Conservation (phyloP, 1,284 basidiomycete species). For the Austropuccinia psidii region DNA sequence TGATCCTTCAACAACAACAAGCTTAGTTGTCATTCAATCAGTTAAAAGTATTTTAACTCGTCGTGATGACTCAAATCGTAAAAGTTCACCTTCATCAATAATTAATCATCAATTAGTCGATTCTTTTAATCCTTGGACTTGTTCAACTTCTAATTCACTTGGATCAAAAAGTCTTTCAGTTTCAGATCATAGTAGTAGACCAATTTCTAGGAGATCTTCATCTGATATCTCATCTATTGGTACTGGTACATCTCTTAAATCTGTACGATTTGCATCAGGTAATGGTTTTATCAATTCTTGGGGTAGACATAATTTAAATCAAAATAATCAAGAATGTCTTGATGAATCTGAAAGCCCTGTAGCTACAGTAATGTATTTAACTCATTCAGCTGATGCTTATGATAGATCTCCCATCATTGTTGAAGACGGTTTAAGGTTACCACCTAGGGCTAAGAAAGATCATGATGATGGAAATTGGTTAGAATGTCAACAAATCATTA, state of each 20-base stretch:
- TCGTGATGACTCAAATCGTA: not conserved
- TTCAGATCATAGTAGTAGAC: not conserved
- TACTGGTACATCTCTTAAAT: not conserved
- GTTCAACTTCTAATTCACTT: not conserved
- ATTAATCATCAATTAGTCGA: not conserved
- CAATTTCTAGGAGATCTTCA: constrained; percentile 14
- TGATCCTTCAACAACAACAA: not conserved
- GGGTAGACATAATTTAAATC: not conserved
- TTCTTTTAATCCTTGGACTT: not conserved
- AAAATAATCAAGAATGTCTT: not conserved
- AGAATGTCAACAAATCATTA: not conserved
- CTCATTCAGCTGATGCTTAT: constrained; percentile 30
- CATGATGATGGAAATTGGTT: constrained; percentile 2
- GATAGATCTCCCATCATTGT: constrained; percentile 28
- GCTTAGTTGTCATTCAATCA: not conserved
- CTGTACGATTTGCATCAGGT: constrained; percentile 26
- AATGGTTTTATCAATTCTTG: not conserved
- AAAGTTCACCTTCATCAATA: not conserved
- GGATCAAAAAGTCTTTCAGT: not conserved
- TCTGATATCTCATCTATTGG: not conserved
- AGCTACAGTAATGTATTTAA: constrained; percentile 29
- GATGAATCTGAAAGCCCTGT: constrained; percentile 13
- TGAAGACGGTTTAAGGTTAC: constrained; percentile 5
- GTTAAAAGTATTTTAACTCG: constrained; percentile 24
- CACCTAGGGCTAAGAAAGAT: constrained; percentile 7